Percentiles rank a stretch among this genome's conserved stretches.
These are phyloP conservation scores for Coniella vitis DNA, from an alignment of 2,329 filamentous ascomycete species.

Conservation along the genomic window DNA sequence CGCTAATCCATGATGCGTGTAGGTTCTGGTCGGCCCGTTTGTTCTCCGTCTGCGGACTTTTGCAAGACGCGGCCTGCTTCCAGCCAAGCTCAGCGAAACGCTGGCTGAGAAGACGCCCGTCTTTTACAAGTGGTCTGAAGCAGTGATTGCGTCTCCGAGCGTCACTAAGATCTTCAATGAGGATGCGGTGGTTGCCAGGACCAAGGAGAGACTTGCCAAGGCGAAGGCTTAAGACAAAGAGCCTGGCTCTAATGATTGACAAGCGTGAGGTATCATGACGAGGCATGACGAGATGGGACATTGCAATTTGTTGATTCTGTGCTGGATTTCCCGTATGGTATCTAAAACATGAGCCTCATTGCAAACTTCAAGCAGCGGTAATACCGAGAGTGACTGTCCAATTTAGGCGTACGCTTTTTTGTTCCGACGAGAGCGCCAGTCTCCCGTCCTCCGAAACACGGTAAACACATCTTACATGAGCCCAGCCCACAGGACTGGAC, in stretches of 20 bases:
- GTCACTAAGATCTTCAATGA: constrained; percentile 59
- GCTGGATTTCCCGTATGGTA: no score
- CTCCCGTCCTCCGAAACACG: neutral
- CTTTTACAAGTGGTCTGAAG: constrained; percentile 61
- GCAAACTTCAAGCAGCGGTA: no score
- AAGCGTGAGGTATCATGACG: no score
- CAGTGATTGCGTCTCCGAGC: constrained; percentile 54
- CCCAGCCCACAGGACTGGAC: neutral
- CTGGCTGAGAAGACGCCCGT: constrained; percentile 52
- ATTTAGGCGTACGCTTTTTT: no score
- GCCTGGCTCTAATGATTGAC: no score
- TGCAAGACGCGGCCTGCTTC: constrained; percentile 47
- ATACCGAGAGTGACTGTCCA: no score
- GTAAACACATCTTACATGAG: no score
- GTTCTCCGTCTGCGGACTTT: constrained; percentile 17
- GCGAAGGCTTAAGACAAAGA: constrained; percentile 15
- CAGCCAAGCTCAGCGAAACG: constrained; percentile 36
- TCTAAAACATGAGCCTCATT: no score
- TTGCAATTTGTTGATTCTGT: no score
- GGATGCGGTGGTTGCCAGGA: constrained; percentile 33
- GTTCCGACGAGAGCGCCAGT: neutral
- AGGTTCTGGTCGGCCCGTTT: constrained; percentile 22
- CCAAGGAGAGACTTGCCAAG: constrained; percentile 32
- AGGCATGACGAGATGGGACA: no score
- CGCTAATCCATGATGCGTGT: neutral